Conservation (phyloP, 768 basidiomycete species). For the Phylloporus arenicola region DNA sequence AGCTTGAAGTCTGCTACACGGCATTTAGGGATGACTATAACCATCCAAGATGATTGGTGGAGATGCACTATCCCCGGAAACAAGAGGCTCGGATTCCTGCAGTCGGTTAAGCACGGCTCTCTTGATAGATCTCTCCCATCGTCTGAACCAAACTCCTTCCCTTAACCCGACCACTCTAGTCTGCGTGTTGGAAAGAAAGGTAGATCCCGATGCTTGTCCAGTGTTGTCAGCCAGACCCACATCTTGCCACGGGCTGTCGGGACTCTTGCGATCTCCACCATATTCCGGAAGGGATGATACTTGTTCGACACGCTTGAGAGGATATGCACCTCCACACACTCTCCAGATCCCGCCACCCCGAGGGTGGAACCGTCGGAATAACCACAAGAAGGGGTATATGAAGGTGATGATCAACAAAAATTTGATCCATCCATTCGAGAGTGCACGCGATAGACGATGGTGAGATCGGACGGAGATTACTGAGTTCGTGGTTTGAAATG, state of each 20-base stretch:
- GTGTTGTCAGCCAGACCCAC: neutral
- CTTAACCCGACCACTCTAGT: constrained; percentile 49
- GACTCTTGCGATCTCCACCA: neutral
- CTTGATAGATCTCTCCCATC: constrained; percentile 67
- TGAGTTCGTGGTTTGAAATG: constrained; percentile 42
- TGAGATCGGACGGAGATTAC: constrained; percentile 63
- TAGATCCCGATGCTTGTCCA: constrained; percentile 20
- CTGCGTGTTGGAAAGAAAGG: constrained; percentile 23
- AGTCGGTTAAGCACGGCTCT: constrained; percentile 48
- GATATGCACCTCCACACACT: constrained; percentile 71
- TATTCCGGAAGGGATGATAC: constrained; percentile 10
- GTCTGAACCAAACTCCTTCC: constrained; percentile 76
- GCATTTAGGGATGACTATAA: constrained; percentile 5
- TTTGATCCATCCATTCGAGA: constrained; percentile 69
- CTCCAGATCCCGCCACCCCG: constrained; percentile 71
- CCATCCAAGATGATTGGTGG: constrained; percentile 23
- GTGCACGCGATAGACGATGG: constrained; percentile 57
- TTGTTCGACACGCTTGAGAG: constrained; percentile 46
- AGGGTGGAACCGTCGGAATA: constrained; percentile 64
- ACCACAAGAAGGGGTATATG: constrained; percentile 78
- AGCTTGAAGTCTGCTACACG: neutral
- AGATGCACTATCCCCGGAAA: constrained; percentile 24
- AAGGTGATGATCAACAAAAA: constrained; percentile 62
- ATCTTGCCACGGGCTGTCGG: constrained; percentile 5
- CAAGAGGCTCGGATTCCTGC: constrained; percentile 31